These are phyloP conservation scores for Fusarium sp. DNA, from an alignment of 2,329 filamentous ascomycete genomes.

Conservation along the genomic window DNA sequence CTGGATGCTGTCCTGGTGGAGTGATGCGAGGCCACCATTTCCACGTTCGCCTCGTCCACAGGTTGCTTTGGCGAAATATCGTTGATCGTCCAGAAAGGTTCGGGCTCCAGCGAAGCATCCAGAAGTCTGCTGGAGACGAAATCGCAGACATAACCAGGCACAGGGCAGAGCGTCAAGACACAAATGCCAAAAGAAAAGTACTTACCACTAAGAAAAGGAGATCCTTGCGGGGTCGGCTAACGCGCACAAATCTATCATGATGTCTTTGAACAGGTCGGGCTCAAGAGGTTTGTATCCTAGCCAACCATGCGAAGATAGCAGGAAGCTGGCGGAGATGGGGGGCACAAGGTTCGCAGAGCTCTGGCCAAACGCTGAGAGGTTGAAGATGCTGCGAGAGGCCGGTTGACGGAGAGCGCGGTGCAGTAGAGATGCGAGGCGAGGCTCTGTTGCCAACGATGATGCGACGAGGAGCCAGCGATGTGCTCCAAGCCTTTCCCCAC, in stretches of 20 bases:
- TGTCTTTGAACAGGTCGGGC: slow-evolving; percentile 49
- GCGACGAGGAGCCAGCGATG: slow-evolving; percentile 45
- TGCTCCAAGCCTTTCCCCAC: slow-evolving; percentile 44
- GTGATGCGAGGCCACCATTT: neutral
- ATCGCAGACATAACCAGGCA: neutral
- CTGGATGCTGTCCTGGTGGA: neutral
- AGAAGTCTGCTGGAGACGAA: neutral
- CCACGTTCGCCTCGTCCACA: neutral
- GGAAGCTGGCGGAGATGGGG: slow-evolving; percentile 25
- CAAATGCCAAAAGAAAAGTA: slow-evolving; percentile 23
- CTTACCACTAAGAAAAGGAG: slow-evolving; percentile 58
- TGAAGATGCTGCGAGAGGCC: slow-evolving; percentile 27
- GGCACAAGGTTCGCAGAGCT: slow-evolving; percentile 21
- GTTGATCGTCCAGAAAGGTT: neutral
- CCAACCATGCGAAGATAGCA: slow-evolving; percentile 39
- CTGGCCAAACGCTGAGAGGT: slow-evolving; percentile 7
- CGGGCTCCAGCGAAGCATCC: neutral
- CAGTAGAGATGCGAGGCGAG: slow-evolving; percentile 40
- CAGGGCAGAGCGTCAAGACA: slow-evolving; percentile 15
- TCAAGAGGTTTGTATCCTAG: slow-evolving; percentile 41
- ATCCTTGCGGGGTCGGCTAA: slow-evolving; percentile 47
- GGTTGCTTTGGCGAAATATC: neutral
- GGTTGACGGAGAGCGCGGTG: slow-evolving; percentile 27
- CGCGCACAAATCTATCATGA: slow-evolving; percentile 57
- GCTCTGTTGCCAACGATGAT: slow-evolving; percentile 46